Evolutionary conservation across 345 rosid genomes (phyloP).

Genomic region (Citrus unshiu): DNA sequence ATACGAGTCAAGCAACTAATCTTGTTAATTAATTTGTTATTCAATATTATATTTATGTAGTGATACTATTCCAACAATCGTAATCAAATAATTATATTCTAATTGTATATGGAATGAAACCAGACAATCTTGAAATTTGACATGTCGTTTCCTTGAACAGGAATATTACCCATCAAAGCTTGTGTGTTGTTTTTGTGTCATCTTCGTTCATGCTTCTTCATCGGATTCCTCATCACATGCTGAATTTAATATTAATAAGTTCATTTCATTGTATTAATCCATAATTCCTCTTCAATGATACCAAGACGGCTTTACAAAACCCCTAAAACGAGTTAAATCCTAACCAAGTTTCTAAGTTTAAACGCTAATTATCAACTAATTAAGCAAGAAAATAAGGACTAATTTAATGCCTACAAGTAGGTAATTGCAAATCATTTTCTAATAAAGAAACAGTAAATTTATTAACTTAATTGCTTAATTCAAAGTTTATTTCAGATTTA

Average conservation of each 20-base stretch:
- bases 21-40: no score
- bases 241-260: neutral
- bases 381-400: neutral
- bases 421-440: neutral
- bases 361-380: neutral
- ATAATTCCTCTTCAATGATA: constrained; percentile 22
- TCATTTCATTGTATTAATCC: constrained; percentile 4
- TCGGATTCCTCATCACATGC: constrained; percentile 47
- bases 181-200: constrained; percentile 30
- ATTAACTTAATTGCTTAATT: no score
- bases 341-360: constrained; percentile 6
- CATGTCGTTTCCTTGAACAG: constrained; percentile 28
- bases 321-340: constrained; percentile 6
- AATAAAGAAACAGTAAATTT: no score
- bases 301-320: constrained; percentile 17
- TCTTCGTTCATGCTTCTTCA: constrained; percentile 30
- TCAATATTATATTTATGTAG: neutral
- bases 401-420: neutral
- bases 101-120: neutral
- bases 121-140: constrained; percentile 23
- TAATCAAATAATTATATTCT: constrained; percentile 7
- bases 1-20: neutral
- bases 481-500: no score
- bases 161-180: constrained; percentile 34
- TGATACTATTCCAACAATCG: neutral